Evolutionary conservation across 768 basidiomycete genomes (phyloP).

Genomic region (Pilatotrama ljubarskyi): DNA sequence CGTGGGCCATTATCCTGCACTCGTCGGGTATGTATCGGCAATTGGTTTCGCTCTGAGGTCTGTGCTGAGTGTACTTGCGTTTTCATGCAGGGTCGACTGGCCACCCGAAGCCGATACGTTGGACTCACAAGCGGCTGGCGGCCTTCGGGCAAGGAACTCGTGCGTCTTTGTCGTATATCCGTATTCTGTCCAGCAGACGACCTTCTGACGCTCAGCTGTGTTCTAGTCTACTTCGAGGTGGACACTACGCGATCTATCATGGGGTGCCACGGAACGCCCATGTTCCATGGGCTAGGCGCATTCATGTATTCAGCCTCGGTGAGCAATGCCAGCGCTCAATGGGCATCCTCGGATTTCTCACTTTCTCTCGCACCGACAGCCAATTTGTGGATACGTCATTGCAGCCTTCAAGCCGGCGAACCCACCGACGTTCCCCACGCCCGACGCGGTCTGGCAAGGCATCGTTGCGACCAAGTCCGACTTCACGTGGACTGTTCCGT

Average conservation of each 20-base stretch:
- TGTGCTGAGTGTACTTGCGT: background rate
- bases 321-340: too few relatives aligned
- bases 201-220: background rate
- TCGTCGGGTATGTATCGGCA: constrained; percentile 10
- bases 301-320: constrained; percentile 8
- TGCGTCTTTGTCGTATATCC: background rate
- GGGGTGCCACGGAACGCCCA: constrained; percentile 20
- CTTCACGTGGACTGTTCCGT: constrained; percentile 18
- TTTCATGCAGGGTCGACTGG: constrained; percentile 19
- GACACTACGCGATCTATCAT: constrained; percentile 9
- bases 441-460: constrained; percentile 17
- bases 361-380: background rate
- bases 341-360: background rate
- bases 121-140: constrained; percentile 6
- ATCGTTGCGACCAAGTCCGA: constrained; percentile 6
- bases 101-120: constrained; percentile 18
- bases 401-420: constrained; percentile 27
- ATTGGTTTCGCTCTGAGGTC: too few relatives aligned
- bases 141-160: background rate
- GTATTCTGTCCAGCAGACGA: background rate
- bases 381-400: constrained; percentile 20
- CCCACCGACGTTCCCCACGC: constrained; percentile 27
- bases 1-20: constrained; percentile 8
- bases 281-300: constrained; percentile 17
- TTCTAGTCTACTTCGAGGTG: background rate